A percentile compares a stretch with the other conserved stretches of the same genome.
phyloP scores from a whole-genome alignment of 352 stramenopile genomes.

The Phytophthora quininea region DNA sequence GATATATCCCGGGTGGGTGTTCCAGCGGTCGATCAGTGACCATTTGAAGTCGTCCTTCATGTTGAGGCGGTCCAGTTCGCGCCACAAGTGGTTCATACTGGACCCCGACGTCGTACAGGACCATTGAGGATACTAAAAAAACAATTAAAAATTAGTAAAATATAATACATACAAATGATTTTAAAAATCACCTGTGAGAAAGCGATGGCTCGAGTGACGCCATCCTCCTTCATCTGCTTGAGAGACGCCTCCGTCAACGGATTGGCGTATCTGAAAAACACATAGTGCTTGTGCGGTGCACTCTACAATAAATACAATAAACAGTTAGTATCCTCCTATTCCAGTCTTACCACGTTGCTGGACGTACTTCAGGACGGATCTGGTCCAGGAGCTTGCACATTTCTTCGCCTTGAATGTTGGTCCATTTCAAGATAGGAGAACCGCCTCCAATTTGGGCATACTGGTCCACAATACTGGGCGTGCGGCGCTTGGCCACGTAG shows the following conservation, averaged over 20 bases:
- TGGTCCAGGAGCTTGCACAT: constrained; percentile 91
- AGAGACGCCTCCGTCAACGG: constrained; percentile 97
- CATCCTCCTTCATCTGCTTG: constrained; percentile 94
- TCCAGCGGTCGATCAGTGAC: constrained; percentile 92
- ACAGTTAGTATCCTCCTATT: constrained; percentile 6
- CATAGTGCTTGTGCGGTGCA: constrained; percentile 94
- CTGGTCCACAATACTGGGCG: constrained; percentile 94
- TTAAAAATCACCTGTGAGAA: constrained; percentile 85
- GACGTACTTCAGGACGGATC: constrained; percentile 74
- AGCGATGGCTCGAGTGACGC: constrained; percentile 95
- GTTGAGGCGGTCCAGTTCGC: constrained; percentile 83
- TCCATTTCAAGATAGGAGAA: constrained; percentile 98
- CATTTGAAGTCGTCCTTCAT: constrained; percentile 88
- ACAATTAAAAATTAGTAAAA: not conserved
- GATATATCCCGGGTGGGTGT: constrained; percentile 96
- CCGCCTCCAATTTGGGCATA: constrained; percentile 98
- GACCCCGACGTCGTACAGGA: constrained; percentile 97
- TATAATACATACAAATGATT: not conserved
- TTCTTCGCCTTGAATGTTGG: constrained; percentile 92
- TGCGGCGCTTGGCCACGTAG: constrained; percentile 84
- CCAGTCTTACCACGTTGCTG: constrained; percentile 5
- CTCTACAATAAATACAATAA: constrained; percentile 30
- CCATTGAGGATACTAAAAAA: constrained; percentile 95
- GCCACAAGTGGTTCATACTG: constrained; percentile 93
- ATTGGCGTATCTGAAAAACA: constrained; percentile 98